phyloP scores from a whole-genome alignment of 352 stramenopile species.

The Peronospora tabacina region DNA sequence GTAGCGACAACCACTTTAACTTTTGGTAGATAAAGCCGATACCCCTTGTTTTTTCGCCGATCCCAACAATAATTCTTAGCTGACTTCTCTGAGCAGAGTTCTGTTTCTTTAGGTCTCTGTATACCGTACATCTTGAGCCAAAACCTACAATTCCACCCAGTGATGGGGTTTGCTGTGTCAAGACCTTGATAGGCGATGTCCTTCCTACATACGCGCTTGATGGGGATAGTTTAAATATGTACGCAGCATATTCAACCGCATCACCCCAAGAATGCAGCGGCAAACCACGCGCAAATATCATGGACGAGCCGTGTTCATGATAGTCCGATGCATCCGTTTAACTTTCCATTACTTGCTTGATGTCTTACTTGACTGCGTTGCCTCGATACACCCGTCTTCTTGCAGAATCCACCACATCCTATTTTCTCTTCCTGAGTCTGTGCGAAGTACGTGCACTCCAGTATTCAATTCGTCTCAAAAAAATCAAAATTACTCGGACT shows the following conservation, averaged over 20 bases:
- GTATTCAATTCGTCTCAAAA: too few relatives aligned
- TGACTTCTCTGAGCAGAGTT: too few relatives aligned
- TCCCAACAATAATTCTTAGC: neutral
- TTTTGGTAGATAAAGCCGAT: neutral
- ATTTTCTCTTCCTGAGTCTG: too few relatives aligned
- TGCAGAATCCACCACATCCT: neutral
- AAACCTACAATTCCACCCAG: too few relatives aligned
- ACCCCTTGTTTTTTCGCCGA: neutral
- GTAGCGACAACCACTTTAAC: neutral
- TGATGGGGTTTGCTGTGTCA: too few relatives aligned
- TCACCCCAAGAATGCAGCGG: constrained; percentile 23
- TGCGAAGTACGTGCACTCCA: too few relatives aligned
- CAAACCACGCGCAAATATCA: constrained; percentile 24
- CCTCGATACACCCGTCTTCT: neutral
- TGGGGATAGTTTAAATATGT: neutral
- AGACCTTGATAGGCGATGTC: too few relatives aligned
- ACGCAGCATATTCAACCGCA: too few relatives aligned
- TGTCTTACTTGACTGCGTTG: neutral
- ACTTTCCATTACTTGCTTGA: constrained; percentile 29
- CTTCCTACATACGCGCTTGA: neutral
- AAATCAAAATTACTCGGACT: too few relatives aligned
- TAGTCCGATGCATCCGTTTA: constrained; percentile 7
- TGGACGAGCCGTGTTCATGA: constrained; percentile 27
- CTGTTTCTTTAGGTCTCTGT: too few relatives aligned
- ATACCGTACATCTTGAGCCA: too few relatives aligned